These are phyloP conservation scores for Blastobotrys serpentis DNA, from an alignment of 1,139 yeast species.

Conservation along the genomic window DNA sequence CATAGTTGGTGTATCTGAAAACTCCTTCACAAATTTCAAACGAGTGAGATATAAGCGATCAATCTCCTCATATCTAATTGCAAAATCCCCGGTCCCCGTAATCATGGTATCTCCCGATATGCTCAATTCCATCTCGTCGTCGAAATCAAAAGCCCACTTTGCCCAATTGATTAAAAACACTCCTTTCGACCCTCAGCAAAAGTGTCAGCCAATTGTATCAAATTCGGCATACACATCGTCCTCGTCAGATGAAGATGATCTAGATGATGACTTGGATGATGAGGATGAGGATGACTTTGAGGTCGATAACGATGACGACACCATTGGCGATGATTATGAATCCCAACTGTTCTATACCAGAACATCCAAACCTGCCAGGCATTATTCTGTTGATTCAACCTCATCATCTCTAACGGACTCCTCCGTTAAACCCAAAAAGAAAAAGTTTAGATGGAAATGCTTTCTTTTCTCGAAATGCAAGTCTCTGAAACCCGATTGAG, in stretches of 20 bases:
- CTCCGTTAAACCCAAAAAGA: constrained; percentile 1
- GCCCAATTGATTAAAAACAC: not conserved
- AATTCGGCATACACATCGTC: constrained; percentile 7
- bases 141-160: not conserved
- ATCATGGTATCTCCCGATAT: constrained; percentile 26
- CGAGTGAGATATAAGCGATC: constrained; percentile 28
- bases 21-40: constrained; percentile 24
- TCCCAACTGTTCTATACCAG: not conserved
- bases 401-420: constrained; percentile 4
- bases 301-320: not conserved
- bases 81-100: constrained; percentile 33
- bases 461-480: not conserved
- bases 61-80: constrained; percentile 30
- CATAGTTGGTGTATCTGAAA: constrained; percentile 28
- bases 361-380: not conserved
- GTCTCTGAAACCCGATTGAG: not conserved
- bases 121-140: not conserved
- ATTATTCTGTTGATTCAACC: constrained; percentile 9
- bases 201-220: not conserved
- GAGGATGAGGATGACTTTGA: constrained; percentile 11
- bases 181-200: not conserved
- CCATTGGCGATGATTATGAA: constrained; percentile 7
- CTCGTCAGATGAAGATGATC: constrained; percentile 13
- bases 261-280: constrained; percentile 12
- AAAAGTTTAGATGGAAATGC: not conserved